Conservation (phyloP, 2,329 filamentous ascomycete species). For the Exophiala viscosa region DNA sequence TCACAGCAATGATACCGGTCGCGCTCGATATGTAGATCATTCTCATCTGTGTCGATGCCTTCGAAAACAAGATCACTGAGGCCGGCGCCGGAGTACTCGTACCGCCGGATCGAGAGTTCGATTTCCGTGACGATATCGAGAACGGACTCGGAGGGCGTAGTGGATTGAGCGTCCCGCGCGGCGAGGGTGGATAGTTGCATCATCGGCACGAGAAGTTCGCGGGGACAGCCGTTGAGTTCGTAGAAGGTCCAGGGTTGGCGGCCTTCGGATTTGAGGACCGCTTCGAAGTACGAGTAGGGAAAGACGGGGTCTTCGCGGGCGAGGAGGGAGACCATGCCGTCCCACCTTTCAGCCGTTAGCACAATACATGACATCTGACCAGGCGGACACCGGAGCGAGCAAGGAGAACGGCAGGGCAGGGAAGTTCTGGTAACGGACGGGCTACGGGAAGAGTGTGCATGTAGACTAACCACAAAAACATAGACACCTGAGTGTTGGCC, state of each 20-base stretch:
- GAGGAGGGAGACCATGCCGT: conserved; percentile 8
- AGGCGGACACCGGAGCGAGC: no score
- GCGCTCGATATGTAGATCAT: conserved; percentile 8
- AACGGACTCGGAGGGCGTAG: background rate
- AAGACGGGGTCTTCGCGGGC: background rate
- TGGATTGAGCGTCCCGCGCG: background rate
- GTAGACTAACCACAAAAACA: conserved; percentile 3
- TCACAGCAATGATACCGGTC: conserved; percentile 16
- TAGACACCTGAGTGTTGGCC: background rate
- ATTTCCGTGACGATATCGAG: background rate
- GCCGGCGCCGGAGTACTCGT: conserved; percentile 7
- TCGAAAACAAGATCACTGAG: background rate
- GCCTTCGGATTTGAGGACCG: conserved; percentile 9
- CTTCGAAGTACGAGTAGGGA: conserved; percentile 3
- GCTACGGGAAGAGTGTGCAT: no score
- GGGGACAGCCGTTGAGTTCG: conserved; percentile 14
- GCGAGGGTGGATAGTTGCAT: conserved; percentile 4
- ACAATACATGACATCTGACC: no score
- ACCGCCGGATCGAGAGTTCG: background rate
- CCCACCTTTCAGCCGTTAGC: no score
- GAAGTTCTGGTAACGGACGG: no score
- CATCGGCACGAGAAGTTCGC: conserved; percentile 14
- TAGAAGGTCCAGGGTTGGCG: conserved; percentile 16
- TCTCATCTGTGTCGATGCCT: conserved; percentile 1
- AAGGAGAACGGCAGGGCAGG: background rate